A percentile compares a stretch with the other conserved stretches of the same genome.
phyloP scores from a whole-genome alignment of 2,329 filamentous ascomycete genomes.

The Claviceps sp. region DNA sequence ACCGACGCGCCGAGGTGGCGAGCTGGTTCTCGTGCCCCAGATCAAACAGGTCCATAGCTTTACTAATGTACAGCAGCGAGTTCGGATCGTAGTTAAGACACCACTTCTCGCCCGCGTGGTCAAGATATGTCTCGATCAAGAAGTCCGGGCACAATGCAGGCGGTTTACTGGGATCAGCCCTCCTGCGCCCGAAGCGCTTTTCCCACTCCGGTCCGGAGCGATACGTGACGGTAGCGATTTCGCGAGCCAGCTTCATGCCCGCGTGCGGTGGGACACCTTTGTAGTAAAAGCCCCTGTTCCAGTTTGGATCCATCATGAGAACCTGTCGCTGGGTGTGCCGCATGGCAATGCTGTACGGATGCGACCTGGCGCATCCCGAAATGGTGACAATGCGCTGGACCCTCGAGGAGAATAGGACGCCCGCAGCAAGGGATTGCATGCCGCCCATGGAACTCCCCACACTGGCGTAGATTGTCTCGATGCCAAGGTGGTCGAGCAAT shows the following conservation, averaged over 20 bases:
- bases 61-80: constrained; percentile 88
- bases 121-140: constrained; percentile 92
- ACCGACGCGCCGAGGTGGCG: constrained; percentile 47
- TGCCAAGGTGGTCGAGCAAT: constrained; percentile 65
- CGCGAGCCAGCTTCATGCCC: constrained; percentile 93
- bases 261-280: constrained; percentile 76
- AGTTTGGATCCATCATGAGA: constrained; percentile 97
- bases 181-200: constrained; percentile 73
- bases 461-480: constrained; percentile 72
- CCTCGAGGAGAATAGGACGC: constrained; percentile 67
- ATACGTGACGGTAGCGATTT: constrained; percentile 97
- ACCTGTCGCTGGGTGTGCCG: constrained; percentile 94
- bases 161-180: constrained; percentile 74
- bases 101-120: constrained; percentile 97
- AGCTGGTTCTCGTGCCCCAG: constrained; percentile 60
- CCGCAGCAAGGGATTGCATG: constrained; percentile 89
- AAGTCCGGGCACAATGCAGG: constrained; percentile 96
- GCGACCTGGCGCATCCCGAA: constrained; percentile 83
- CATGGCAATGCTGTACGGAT: constrained; percentile 98
- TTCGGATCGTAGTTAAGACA: constrained; percentile 94
- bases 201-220: constrained; percentile 96
- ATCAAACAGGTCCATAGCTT: constrained; percentile 98
- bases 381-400: constrained; percentile 77
- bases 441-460: constrained; percentile 97
- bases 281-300: constrained; percentile 93